Percentiles rank a stretch among this genome's conserved stretches.
These are phyloP conservation scores for Hymenoscyphus fraxineus DNA, from an alignment of 2,329 filamentous ascomycete genomes.

Conservation along the genomic window DNA sequence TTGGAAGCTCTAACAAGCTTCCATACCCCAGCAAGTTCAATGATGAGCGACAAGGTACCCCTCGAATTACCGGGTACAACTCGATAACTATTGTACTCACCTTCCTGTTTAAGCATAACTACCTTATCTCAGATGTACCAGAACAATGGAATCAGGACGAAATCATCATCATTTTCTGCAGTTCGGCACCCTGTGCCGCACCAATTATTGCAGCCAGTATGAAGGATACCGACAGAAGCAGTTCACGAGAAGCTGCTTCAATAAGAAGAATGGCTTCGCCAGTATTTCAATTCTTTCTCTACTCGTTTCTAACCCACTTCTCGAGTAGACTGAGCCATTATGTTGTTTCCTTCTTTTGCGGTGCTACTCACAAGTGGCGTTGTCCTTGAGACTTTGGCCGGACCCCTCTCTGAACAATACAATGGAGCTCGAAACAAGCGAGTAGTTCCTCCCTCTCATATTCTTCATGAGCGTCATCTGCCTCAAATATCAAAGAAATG, in stretches of 20 bases:
- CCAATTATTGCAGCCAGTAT: not conserved
- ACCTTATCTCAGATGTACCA: constrained; percentile 1
- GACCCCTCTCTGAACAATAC: constrained; percentile 15
- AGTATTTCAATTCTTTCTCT: not conserved
- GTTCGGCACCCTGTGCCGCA: not conserved
- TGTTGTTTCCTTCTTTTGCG: constrained; percentile 23
- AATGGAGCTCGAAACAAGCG: constrained; percentile 16
- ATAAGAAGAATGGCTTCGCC: not conserved
- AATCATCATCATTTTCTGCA: constrained; percentile 1
- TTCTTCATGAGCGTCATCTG: constrained; percentile 26
- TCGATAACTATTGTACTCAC: constrained; percentile 1
- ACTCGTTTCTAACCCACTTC: not conserved
- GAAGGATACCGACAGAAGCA: not conserved
- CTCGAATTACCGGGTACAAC: not conserved
- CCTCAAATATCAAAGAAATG: constrained; percentile 21
- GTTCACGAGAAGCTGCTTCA: not conserved
- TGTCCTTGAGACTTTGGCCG: constrained; percentile 18
- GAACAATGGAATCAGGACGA: not conserved
- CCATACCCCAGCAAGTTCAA: not conserved
- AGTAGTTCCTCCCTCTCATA: constrained; percentile 22
- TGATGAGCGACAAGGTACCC: not conserved
- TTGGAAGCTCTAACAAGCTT: not conserved
- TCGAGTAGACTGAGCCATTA: constrained; percentile 9
- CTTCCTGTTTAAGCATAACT: constrained; percentile 8
- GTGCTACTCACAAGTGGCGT: constrained; percentile 20